Percentiles rank a stretch among this genome's conserved stretches.
Evolutionary conservation across 2,329 filamentous ascomycete species (phyloP).

Genomic region (Tympanopsis confertula): DNA sequence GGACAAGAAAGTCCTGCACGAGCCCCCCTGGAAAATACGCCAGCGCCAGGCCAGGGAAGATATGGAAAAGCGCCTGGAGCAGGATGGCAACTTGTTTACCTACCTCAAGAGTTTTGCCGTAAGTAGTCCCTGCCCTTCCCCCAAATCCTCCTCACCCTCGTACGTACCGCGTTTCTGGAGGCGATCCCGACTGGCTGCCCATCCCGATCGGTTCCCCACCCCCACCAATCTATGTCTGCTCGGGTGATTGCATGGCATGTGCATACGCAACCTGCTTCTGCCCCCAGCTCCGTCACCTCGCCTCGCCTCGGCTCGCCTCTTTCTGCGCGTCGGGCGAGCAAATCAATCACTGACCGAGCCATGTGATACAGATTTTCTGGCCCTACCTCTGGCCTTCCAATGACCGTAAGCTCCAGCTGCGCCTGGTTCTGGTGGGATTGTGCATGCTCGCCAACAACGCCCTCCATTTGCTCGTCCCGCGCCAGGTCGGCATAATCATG

Average conservation of each 20-base stretch:
- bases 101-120: conserved; percentile 64
- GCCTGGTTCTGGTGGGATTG: conserved; percentile 52
- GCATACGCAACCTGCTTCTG: conserved; percentile 1
- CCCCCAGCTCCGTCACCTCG: no score
- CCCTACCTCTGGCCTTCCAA: conserved; percentile 70
- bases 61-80: conserved; percentile 58
- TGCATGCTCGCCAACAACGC: conserved; percentile 61
- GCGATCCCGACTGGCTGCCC: conserved; percentile 3
- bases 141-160: conserved; percentile 1
- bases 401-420: conserved; percentile 53
- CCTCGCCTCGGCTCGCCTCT: no score
- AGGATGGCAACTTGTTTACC: conserved; percentile 65
- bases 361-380: conserved; percentile 41
- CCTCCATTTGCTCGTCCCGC: conserved; percentile 67
- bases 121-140: conserved; percentile 6
- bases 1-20: conserved; percentile 24
- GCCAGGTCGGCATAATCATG: conserved; percentile 69
- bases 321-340: conserved; percentile 2
- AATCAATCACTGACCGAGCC: neutral
- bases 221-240: no score
- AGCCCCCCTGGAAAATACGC: conserved; percentile 41
- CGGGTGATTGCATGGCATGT: neutral
- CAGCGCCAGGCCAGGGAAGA: conserved; percentile 41
- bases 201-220: no score
- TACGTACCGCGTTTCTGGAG: conserved; percentile 1